Percentiles rank a stretch among this genome's conserved stretches.
phyloP scores from a whole-genome alignment of 2,329 filamentous ascomycete genomes.

The Beauveria caledonica region DNA sequence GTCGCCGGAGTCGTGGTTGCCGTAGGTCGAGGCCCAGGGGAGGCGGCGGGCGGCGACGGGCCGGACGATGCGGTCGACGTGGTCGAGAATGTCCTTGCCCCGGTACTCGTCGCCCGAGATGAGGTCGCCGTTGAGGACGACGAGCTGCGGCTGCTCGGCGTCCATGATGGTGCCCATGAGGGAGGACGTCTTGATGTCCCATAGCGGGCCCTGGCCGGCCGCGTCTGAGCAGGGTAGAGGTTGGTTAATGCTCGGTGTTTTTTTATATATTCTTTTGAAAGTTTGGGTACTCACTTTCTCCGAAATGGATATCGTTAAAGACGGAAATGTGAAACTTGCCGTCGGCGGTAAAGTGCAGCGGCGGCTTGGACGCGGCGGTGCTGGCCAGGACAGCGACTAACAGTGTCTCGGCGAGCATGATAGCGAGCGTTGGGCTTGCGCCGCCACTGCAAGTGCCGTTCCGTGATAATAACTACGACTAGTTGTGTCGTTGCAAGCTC shows the following conservation, averaged over 20 bases:
- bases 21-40: slow-evolving; percentile 13
- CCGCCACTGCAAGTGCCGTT: neutral
- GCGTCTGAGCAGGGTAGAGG: slow-evolving; percentile 27
- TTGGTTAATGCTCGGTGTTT: neutral
- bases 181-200: slow-evolving; percentile 47
- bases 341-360: slow-evolving; percentile 27
- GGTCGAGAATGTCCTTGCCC: neutral
- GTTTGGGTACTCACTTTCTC: slow-evolving; percentile 44
- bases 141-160: slow-evolving; percentile 48
- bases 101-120: slow-evolving; percentile 8
- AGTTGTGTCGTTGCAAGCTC: too few species aligned
- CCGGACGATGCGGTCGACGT: slow-evolving; percentile 12
- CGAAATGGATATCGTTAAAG: slow-evolving; percentile 65
- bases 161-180: slow-evolving; percentile 53
- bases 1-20: slow-evolving; percentile 14
- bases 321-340: slow-evolving; percentile 48
- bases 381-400: neutral
- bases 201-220: slow-evolving; percentile 38
- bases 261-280: neutral
- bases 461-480: too few species aligned
- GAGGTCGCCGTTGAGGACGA: slow-evolving; percentile 38
- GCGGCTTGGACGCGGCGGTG: neutral
- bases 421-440: neutral
- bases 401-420: neutral
- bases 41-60: slow-evolving; percentile 35